Percentiles rank a stretch among this genome's conserved stretches.
Evolutionary conservation across 768 basidiomycete species (phyloP).

Genomic region (Lactifluus volemus): DNA sequence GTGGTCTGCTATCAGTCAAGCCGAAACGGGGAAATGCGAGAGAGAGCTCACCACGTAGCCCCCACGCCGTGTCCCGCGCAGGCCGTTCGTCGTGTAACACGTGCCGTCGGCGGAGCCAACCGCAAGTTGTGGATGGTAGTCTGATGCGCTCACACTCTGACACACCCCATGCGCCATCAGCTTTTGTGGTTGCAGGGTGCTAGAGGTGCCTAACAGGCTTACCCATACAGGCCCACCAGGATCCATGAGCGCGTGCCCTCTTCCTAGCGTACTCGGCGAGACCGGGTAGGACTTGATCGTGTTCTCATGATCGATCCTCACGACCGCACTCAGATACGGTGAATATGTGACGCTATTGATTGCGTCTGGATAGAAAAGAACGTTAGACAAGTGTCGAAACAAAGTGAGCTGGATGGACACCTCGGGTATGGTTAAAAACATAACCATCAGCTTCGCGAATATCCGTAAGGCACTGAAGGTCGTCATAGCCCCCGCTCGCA

Average conservation of each 20-base stretch:
- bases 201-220: constrained; percentile 22
- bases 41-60: constrained; percentile 53
- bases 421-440: constrained; percentile 71
- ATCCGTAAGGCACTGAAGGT: constrained; percentile 66
- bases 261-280: constrained; percentile 63
- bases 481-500: constrained; percentile 81
- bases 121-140: constrained; percentile 82
- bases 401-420: constrained; percentile 28
- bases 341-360: constrained; percentile 62
- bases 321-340: constrained; percentile 54
- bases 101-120: constrained; percentile 79
- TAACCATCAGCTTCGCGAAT: constrained; percentile 60
- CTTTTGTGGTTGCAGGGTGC: neutral
- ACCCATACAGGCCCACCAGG: constrained; percentile 83
- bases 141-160: constrained; percentile 66
- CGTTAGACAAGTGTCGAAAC: neutral
- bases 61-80: constrained; percentile 59
- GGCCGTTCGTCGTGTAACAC: constrained; percentile 62
- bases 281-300: constrained; percentile 67
- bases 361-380: constrained; percentile 41
- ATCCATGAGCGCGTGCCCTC: constrained; percentile 63
- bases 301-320: constrained; percentile 80
- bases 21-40: too few species aligned
- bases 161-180: neutral
- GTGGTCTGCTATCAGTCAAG: neutral